These are phyloP conservation scores for Termitomyces bulborhizus DNA, from an alignment of 768 basidiomycete species.

Conservation along the genomic window DNA sequence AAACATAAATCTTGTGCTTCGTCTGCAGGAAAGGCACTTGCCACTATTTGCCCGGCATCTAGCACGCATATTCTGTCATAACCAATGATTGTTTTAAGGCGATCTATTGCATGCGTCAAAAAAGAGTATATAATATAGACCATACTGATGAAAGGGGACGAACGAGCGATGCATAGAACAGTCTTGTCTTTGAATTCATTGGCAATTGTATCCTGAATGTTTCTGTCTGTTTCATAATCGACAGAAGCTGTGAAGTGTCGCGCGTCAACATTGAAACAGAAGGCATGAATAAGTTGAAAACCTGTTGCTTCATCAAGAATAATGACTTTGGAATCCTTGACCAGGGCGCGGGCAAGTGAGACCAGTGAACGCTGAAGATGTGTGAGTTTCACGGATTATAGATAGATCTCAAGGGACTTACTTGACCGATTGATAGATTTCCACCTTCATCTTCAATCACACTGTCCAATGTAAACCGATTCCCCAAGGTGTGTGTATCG, in stretches of 20 bases:
- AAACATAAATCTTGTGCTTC: background rate
- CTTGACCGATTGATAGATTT: constrained; percentile 75
- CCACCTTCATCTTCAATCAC: constrained; percentile 81
- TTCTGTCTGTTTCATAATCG: constrained; percentile 84
- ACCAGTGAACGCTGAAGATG: constrained; percentile 65
- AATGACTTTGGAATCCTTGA: constrained; percentile 78
- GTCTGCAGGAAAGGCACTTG: constrained; percentile 24
- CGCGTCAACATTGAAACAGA: background rate
- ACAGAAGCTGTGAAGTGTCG: constrained; percentile 53
- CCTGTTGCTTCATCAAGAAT: constrained; percentile 90
- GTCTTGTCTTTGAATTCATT: constrained; percentile 80
- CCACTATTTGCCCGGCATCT: constrained; percentile 71
- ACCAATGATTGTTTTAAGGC: constrained; percentile 78
- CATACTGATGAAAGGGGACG: constrained; percentile 21
- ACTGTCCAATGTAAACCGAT: constrained; percentile 78
- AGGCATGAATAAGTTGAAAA: background rate
- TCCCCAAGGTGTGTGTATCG: constrained; percentile 39
- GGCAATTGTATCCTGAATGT: constrained; percentile 88
- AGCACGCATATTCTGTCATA: constrained; percentile 90
- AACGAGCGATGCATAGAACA: constrained; percentile 82
- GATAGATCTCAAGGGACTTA: constrained; percentile 9
- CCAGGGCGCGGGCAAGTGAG: constrained; percentile 83
- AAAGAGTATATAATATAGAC: background rate
- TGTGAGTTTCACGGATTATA: background rate
- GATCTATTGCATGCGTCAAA: constrained; percentile 39